Conservation (phyloP, 2,329 filamentous ascomycete species). For the Exophiala bonariae region DNA sequence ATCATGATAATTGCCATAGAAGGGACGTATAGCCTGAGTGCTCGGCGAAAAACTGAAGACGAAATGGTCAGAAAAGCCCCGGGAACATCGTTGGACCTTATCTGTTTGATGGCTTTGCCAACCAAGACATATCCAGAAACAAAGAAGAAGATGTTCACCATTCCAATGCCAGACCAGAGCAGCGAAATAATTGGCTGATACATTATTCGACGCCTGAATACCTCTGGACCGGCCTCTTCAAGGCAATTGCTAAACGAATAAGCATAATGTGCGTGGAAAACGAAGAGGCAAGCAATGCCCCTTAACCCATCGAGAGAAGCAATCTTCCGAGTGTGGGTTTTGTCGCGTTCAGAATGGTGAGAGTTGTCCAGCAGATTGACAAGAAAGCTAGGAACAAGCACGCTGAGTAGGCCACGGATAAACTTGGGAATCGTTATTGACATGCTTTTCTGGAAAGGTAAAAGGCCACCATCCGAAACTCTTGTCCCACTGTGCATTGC, state of each 20-base stretch:
- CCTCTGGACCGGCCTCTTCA: neutral
- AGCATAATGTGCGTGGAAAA: constrained; percentile 19
- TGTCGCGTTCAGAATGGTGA: neutral
- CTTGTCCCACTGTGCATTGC: no score
- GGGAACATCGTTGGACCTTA: constrained; percentile 35
- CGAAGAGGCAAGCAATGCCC: constrained; percentile 40
- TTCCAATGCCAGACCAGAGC: constrained; percentile 12
- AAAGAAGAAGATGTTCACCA: constrained; percentile 48
- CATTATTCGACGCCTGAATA: constrained; percentile 6
- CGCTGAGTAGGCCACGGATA: neutral
- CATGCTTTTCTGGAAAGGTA: no score
- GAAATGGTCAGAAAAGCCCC: constrained; percentile 39
- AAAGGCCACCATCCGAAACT: no score
- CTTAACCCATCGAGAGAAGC: constrained; percentile 39
- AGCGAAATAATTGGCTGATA: constrained; percentile 14
- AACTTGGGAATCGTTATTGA: no score
- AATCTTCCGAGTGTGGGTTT: constrained; percentile 9
- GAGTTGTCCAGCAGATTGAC: neutral
- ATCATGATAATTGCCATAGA: constrained; percentile 37
- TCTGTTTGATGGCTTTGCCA: constrained; percentile 39
- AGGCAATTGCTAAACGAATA: constrained; percentile 10
- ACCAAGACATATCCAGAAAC: constrained; percentile 50
- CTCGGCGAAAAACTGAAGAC: constrained; percentile 44
- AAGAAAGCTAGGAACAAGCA: neutral
- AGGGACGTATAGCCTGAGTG: constrained; percentile 43